These are phyloP conservation scores for Tetrapisispora pingtungensis DNA, from an alignment of 805 yeast species.

Conservation along the genomic window DNA sequence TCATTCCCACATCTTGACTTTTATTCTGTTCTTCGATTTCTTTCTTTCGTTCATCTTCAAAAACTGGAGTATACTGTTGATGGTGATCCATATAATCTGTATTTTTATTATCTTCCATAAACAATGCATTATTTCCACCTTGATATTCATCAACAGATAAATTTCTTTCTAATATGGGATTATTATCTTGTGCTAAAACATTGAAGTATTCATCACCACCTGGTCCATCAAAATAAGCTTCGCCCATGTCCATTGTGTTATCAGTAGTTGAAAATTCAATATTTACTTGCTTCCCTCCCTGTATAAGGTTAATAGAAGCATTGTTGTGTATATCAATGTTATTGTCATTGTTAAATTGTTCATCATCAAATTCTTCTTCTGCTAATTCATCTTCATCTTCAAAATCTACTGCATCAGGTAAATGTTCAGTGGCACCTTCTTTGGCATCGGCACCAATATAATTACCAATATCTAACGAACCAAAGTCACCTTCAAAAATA, in stretches of 20 bases:
- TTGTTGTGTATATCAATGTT: not conserved
- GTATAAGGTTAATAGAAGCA: not conserved
- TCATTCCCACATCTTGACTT: constrained; percentile 10
- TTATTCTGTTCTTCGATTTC: constrained; percentile 9
- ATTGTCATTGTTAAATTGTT: constrained; percentile 13
- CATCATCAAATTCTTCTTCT: constrained; percentile 50
- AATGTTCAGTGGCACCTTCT: constrained; percentile 51
- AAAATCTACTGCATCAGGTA: constrained; percentile 87
- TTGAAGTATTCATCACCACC: constrained; percentile 5
- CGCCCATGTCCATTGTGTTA: not conserved
- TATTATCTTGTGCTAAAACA: constrained; percentile 4
- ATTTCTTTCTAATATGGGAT: constrained; percentile 1
- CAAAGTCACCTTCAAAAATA: constrained; percentile 31
- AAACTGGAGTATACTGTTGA: constrained; percentile 12
- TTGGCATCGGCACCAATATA: constrained; percentile 15
- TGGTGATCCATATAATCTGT: constrained; percentile 13
- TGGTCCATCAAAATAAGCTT: constrained; percentile 4
- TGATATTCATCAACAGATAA: constrained; percentile 11
- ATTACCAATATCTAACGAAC: constrained; percentile 26
- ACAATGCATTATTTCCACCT: constrained; percentile 25
- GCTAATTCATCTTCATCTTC: constrained; percentile 93
- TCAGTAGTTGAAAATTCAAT: not conserved
- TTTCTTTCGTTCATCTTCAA: constrained; percentile 11
- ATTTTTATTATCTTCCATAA: constrained; percentile 21
- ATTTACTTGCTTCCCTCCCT: not conserved